phyloP scores from a whole-genome alignment of 768 basidiomycete genomes.

The Strobilomyces echinocephalus region DNA sequence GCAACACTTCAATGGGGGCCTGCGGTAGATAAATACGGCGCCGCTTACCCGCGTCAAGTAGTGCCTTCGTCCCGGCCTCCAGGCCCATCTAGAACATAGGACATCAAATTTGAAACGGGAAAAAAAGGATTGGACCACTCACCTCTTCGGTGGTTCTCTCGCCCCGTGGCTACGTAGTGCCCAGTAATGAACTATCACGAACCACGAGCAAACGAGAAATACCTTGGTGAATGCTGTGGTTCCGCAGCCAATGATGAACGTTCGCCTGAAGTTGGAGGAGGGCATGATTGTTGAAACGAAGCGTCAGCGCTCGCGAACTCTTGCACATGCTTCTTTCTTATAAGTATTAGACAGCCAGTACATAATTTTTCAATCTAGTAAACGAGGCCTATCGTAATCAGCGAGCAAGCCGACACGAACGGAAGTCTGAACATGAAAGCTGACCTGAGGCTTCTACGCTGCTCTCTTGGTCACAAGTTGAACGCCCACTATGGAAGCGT shows the following conservation, averaged over 20 bases:
- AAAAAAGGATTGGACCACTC: constrained; percentile 16
- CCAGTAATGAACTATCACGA: neutral
- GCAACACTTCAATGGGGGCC: no score
- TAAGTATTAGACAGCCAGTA: no score
- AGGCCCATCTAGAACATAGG: constrained; percentile 61
- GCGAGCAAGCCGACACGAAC: no score
- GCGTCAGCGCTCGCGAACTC: no score
- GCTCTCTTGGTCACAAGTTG: no score
- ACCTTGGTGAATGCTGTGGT: constrained; percentile 21
- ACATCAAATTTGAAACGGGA: neutral
- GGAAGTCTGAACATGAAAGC: no score
- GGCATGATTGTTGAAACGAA: no score
- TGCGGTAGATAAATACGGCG: neutral
- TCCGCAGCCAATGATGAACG: constrained; percentile 18
- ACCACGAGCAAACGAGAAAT: neutral
- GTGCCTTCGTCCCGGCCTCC: constrained; percentile 81
- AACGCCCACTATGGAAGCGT: no score
- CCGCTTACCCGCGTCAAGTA: constrained; percentile 69
- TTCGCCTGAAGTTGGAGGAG: constrained; percentile 4
- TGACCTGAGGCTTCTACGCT: no score
- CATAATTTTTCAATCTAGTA: no score
- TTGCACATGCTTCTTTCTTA: no score
- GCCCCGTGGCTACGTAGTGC: constrained; percentile 51
- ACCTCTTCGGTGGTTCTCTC: constrained; percentile 69
- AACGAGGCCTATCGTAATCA: no score